Evolutionary conservation across 2,329 filamentous ascomycete species (phyloP).

Genomic region (Alternaria hordeiaustralica): DNA sequence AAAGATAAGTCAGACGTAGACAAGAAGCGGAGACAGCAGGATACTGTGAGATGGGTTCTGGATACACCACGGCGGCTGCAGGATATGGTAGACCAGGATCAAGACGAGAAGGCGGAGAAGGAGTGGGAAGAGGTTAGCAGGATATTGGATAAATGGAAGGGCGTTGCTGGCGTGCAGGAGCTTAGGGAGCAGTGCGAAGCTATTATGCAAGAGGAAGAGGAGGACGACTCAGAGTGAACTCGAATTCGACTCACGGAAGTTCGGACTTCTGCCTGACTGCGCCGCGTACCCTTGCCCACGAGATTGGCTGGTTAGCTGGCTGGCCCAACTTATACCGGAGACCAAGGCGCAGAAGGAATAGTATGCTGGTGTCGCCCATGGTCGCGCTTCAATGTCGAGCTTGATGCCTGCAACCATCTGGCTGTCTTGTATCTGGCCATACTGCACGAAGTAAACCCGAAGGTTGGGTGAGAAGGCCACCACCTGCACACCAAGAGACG

Average conservation of each 20-base stretch:
- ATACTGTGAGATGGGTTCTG: conserved; percentile 69
- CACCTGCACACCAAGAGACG: not conserved
- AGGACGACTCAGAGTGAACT: conserved; percentile 32
- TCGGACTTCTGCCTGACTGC: not conserved
- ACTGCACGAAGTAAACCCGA: not conserved
- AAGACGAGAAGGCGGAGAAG: conserved; percentile 64
- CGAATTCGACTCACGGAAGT: not conserved
- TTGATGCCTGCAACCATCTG: not conserved
- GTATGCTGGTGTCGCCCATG: no score
- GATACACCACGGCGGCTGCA: conserved; percentile 66
- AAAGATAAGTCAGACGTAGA: conserved; percentile 32
- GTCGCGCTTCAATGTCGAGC: not conserved
- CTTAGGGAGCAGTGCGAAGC: conserved; percentile 48
- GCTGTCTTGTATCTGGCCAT: not conserved
- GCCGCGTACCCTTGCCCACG: not conserved
- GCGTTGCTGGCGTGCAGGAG: conserved; percentile 52
- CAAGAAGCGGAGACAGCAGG: conserved; percentile 52
- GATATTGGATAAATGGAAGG: conserved; percentile 53
- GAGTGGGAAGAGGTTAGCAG: conserved; percentile 55
- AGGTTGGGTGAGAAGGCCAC: not conserved
- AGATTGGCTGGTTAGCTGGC: no score
- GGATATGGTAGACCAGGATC: conserved; percentile 65
- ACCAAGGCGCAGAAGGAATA: not conserved
- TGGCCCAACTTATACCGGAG: no score
- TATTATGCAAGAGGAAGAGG: conserved; percentile 37